phyloP scores from a whole-genome alignment of 1,284 basidiomycete species.

The Apiotrichum gracile region DNA sequence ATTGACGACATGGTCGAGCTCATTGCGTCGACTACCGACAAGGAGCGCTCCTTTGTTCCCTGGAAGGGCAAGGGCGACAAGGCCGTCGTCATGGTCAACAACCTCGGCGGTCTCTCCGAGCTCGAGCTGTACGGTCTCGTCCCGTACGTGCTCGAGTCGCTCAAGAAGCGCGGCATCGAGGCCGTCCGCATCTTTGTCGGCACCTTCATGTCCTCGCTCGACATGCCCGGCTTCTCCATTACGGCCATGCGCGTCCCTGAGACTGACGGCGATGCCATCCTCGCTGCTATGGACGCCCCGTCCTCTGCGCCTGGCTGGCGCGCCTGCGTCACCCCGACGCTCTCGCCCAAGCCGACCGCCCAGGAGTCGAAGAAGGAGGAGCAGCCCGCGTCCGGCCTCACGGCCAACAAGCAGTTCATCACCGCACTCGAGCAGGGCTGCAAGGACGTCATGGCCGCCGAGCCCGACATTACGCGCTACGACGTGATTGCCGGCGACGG shows the following conservation, averaged over 20 bases:
- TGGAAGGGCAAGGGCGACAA: slow-evolving; percentile 61
- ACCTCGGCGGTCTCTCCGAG: slow-evolving; percentile 71
- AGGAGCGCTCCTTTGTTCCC: slow-evolving; percentile 76
- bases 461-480: slow-evolving; percentile 81
- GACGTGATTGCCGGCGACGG: slow-evolving; percentile 61
- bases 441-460: slow-evolving; percentile 64
- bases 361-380: not conserved
- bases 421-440: slow-evolving; percentile 59
- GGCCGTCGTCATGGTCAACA: slow-evolving; percentile 54
- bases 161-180: slow-evolving; percentile 56
- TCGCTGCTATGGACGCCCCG: slow-evolving; percentile 70
- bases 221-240: slow-evolving; percentile 91
- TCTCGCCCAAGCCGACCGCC: slow-evolving; percentile 8
- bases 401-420: slow-evolving; percentile 22
- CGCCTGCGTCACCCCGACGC: slow-evolving; percentile 4
- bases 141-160: slow-evolving; percentile 45
- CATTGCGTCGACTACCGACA: slow-evolving; percentile 67
- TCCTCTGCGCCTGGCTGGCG: slow-evolving; percentile 72
- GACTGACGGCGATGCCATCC: slow-evolving; percentile 52
- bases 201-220: slow-evolving; percentile 85
- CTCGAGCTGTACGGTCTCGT: slow-evolving; percentile 69
- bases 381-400: slow-evolving; percentile 4
- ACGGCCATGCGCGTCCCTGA: slow-evolving; percentile 74
- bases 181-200: slow-evolving; percentile 65
- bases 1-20: slow-evolving; percentile 65